Percentiles rank a stretch among this genome's conserved stretches.
These are phyloP conservation scores for Salmacisia buchloeana DNA, from an alignment of 1,284 basidiomycete species.

Conservation along the genomic window DNA sequence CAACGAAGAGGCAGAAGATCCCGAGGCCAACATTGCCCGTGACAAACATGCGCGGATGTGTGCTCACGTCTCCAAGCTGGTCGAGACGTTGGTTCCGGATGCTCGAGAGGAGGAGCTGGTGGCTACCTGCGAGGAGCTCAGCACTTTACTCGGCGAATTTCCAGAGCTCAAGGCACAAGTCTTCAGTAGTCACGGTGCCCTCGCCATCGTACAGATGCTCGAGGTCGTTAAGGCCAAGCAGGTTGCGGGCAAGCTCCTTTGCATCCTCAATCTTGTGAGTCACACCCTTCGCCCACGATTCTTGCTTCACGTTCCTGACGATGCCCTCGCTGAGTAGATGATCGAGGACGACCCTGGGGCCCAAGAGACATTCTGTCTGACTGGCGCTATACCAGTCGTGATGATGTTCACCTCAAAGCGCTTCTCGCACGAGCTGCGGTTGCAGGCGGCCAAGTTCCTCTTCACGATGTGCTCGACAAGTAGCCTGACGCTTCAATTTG, in stretches of 20 bases:
- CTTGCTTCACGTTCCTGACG: conserved; percentile 8
- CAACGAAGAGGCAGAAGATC: conserved; percentile 34
- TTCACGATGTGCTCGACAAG: conserved; percentile 86
- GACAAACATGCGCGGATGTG: conserved; percentile 65
- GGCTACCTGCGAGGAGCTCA: conserved; percentile 79
- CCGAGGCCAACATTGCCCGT: conserved; percentile 41
- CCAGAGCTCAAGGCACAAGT: conserved; percentile 86
- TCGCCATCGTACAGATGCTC: conserved; percentile 85
- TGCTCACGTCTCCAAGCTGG: conserved; percentile 71
- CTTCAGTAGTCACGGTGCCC: conserved; percentile 84
- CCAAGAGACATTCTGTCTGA: conserved; percentile 88
- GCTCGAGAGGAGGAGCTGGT: conserved; percentile 72
- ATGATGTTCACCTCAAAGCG: conserved; percentile 84
- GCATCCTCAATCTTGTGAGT: conserved; percentile 77
- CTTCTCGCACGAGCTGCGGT: conserved; percentile 81
- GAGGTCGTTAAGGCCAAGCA: conserved; percentile 75
- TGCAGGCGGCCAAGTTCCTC: conserved; percentile 93
- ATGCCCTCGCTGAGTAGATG: conserved; percentile 51
- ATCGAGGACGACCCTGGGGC: conserved; percentile 77
- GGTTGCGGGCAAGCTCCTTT: conserved; percentile 73
- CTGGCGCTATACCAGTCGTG: conserved; percentile 58
- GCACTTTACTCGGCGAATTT: conserved; percentile 70
- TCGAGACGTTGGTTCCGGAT: conserved; percentile 76
- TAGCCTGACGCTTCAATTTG: conserved; percentile 63
- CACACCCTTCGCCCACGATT: conserved; percentile 31